A percentile compares a stretch with the other conserved stretches of the same genome.
Evolutionary conservation across 805 yeast genomes (phyloP).

Genomic region (Zygosaccharomyces kombuchaensis): DNA sequence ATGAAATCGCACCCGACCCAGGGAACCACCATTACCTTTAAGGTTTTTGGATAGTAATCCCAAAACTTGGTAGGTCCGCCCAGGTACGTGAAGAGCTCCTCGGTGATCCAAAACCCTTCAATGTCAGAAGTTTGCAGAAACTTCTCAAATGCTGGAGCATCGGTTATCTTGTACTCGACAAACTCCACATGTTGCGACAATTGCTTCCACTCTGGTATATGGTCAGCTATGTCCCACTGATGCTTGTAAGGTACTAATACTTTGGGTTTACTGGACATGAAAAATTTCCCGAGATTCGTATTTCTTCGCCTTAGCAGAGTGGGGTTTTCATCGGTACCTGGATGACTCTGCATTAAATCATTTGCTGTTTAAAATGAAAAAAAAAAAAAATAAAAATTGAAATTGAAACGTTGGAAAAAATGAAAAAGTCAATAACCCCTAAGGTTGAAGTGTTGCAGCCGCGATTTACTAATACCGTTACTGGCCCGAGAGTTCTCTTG

Average conservation of each 20-base stretch:
- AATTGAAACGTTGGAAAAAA: too few species aligned
- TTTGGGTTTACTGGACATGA: slow-evolving; percentile 14
- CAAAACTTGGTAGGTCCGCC: slow-evolving; percentile 45
- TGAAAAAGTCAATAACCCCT: too few species aligned
- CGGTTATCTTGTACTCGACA: slow-evolving; percentile 39
- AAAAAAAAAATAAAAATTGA: not conserved
- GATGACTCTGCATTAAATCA: not conserved
- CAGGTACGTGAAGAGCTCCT: slow-evolving; percentile 43
- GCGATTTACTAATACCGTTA: not conserved
- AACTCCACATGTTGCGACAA: slow-evolving; percentile 42
- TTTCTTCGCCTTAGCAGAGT: not conserved
- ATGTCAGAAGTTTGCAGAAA: slow-evolving; percentile 42
- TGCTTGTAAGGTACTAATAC: slow-evolving; percentile 34
- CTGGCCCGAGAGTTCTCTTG: slow-evolving; percentile 12
- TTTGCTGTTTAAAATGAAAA: not conserved
- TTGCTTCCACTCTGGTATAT: slow-evolving; percentile 43
- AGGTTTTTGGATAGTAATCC: slow-evolving; percentile 42
- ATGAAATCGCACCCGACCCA: slow-evolving; percentile 60
- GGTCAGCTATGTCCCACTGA: slow-evolving; percentile 44
- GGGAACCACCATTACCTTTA: slow-evolving; percentile 50
- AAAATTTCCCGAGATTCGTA: not conserved
- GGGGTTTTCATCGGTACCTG: too few species aligned
- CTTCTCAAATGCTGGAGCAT: slow-evolving; percentile 39
- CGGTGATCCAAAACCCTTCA: slow-evolving; percentile 52
- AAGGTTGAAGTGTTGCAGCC: not conserved